These are phyloP conservation scores for Alternaria conjuncta DNA, from an alignment of 2,329 filamentous ascomycete species.

Conservation along the genomic window DNA sequence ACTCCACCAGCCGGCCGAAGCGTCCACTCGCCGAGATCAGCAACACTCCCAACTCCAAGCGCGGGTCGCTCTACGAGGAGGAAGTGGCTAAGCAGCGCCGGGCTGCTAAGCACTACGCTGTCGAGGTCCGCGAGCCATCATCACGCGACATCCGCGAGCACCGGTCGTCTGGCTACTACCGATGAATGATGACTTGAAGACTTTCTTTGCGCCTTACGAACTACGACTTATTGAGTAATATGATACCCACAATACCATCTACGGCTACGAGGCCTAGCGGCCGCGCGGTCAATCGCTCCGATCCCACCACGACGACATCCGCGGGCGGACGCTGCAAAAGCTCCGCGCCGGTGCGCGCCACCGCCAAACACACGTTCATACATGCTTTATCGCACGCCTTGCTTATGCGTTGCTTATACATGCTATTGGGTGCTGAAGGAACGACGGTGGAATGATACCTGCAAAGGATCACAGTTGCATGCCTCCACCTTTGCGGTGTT, in stretches of 20 bases:
- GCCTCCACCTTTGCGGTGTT: constrained; percentile 23
- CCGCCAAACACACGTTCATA: constrained; percentile 10
- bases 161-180: constrained; percentile 49
- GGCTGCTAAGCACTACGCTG: constrained; percentile 47
- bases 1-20: constrained; percentile 19
- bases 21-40: constrained; percentile 39
- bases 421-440: constrained; percentile 10
- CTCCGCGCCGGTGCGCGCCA: constrained; percentile 9
- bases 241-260: constrained; percentile 8
- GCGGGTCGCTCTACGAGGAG: constrained; percentile 51
- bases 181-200: constrained; percentile 33
- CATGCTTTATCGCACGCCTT: constrained; percentile 18
- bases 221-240: constrained; percentile 3
- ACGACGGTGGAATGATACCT: constrained; percentile 5
- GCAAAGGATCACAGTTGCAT: constrained; percentile 5
- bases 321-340: constrained; percentile 17
- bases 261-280: constrained; percentile 10
- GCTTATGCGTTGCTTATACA: constrained; percentile 18
- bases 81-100: constrained; percentile 46
- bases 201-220: constrained; percentile 17
- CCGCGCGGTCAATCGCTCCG: background rate
- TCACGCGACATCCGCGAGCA: constrained; percentile 45
- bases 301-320: background rate
- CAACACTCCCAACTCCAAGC: constrained; percentile 41
- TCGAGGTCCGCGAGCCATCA: constrained; percentile 52